Evolutionary conservation across 352 stramenopile species (phyloP).

Genomic region (Globisporangium nagaii): DNA sequence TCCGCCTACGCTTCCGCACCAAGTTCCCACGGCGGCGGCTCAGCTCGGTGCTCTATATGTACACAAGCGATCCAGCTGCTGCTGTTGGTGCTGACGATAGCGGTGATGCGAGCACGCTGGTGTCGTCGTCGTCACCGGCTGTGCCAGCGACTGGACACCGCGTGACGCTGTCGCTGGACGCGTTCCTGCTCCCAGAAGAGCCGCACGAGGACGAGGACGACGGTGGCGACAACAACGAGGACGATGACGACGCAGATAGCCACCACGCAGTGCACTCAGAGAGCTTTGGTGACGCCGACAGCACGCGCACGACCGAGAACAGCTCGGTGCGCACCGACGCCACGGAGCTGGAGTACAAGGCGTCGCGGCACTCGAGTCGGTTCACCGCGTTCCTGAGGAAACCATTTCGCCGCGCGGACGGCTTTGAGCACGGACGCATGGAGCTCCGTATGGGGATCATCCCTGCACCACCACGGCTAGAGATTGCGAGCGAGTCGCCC

Average conservation of each 20-base stretch:
- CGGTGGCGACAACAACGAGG: conserved; percentile 37
- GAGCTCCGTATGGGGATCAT: conserved; percentile 41
- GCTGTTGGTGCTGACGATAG: conserved; percentile 13
- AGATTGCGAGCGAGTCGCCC: conserved; percentile 46
- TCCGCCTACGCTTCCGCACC: conserved; percentile 58
- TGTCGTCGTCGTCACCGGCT: neutral
- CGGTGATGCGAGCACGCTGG: neutral
- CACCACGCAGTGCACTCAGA: conserved; percentile 68
- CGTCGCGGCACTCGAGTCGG: conserved; percentile 44
- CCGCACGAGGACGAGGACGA: conserved; percentile 51
- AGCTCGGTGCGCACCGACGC: conserved; percentile 64
- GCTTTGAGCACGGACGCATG: conserved; percentile 33
- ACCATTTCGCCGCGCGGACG: conserved; percentile 56
- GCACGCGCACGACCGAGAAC: conserved; percentile 60
- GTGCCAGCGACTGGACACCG: neutral
- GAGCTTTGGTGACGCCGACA: conserved; percentile 74
- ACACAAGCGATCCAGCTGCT: neutral
- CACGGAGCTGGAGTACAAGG: conserved; percentile 41
- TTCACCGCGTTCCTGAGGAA: conserved; percentile 63
- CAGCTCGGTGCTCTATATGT: neutral
- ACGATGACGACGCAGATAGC: conserved; percentile 57
- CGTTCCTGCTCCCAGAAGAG: conserved; percentile 31
- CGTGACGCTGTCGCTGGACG: conserved; percentile 13
- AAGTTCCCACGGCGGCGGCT: conserved; percentile 14
- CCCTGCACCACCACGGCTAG: conserved; percentile 33